Evolutionary conservation across 768 basidiomycete genomes (phyloP), one percentile per base, ranked within the genome.

Genomic region (Leccinum pellstonianum): DNA sequence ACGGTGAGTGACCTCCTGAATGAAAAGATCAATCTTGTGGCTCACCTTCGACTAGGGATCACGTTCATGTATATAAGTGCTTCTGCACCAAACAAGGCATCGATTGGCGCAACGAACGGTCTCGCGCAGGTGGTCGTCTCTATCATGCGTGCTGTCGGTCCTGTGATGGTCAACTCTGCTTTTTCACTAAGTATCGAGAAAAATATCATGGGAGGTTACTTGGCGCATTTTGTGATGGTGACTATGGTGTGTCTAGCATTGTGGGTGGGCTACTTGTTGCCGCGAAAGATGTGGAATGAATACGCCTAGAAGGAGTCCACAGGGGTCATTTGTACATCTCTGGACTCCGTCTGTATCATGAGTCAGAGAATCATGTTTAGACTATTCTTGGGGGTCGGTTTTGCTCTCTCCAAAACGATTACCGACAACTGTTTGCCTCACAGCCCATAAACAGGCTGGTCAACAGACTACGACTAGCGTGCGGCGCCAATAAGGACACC

Each of bases 31-130:
- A 37, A 17, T 29, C 38, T 63, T n/a, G 59, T 29, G 33, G 23
- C 46, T 11, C 2, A 19, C 17, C 10, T 52, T 31, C 11, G 65
- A 54, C 15, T 54, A 89, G 89, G 84, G 14, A 79, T 85, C 35
- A 77, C 87, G 37, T 88, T 90, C 72, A 88, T 91, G 55, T 88
- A 82, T 65, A 84, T 91, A 57, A 76, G 80, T 49, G 81, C 82
- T 33, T 79, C 88, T 27, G 77, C 89, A 0, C 88, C 88, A n/a
- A 87, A 87, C 68, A 79, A 79, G 59, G 81, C 81, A 15, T 83
- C 86, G 8, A 77, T 90, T 14, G 89, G 89, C n/a, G 83, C 87
- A 15, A 87, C 85, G n/a, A 88, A 90, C 66, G 89, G 89, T 5
- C 58, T 85, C 21, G 70, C 72, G 4, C 69, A 71, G 38, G 62